Evolutionary conservation across 1,284 basidiomycete genomes (phyloP), one percentile per base, ranked within the genome.

Genomic region (Puccinia hordei): DNA sequence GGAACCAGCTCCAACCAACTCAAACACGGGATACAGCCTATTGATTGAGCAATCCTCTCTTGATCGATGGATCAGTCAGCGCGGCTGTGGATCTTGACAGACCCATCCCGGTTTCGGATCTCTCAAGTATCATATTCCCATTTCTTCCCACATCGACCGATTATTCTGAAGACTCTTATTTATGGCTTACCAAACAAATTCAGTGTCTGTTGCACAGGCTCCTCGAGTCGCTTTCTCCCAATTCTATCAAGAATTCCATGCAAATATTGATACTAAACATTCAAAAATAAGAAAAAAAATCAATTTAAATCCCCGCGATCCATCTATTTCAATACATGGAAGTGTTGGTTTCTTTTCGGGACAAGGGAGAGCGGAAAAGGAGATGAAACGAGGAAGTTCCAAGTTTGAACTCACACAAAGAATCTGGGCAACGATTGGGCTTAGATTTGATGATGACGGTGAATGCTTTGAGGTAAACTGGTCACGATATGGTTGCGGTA

Each of bases 11-110:
- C 59, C 33, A 17, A 38, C 33, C n/a, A 22, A 38, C 33, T 55
- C 53, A 35, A 38, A 27, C 59, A 63, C 12, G 17, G 59, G 33
- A 33, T 61, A 61, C 57, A 61, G 57, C 59, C 8, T 38, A 17
- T 33, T 63, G 59, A 63, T 38, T n/a, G 59, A 38, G 59, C 59
- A 38, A n/a, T 63, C 33, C 59, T 63, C 59, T 33, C 59, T n/a
- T n/a, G 33, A 63, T 63, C 38, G 59, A 63, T 63, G 59, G 33
- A 27, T 61, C 59, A 63, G 57, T 63, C 59, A 63, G 59, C 59
- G 6, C 59, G 33, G 22, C 9, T 61, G n/a, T 30, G 57, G 30
- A 30, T 33, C 57, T n/a, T 63, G 15, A 30, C 57, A 61, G 57
- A 61, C 59, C 19, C 59, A 38, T 63, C 59, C 33, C 59, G 59